These are phyloP conservation scores for Rhinocladiella similis DNA, from an alignment of 2,329 filamentous ascomycete genomes.

Conservation along the genomic window DNA sequence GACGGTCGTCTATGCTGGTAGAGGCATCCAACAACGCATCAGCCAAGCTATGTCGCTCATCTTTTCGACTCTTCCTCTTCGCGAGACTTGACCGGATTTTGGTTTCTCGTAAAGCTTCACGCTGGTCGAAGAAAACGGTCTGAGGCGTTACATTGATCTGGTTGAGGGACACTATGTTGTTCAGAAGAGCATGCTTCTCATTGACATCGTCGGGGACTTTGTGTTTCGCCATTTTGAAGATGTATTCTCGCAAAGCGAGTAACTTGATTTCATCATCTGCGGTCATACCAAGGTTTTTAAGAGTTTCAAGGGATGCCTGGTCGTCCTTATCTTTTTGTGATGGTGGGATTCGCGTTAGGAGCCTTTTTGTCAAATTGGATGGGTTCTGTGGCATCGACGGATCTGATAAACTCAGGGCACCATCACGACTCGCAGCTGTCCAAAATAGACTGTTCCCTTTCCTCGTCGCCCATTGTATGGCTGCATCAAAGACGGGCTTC, in stretches of 20 bases:
- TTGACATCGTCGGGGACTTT: conserved; percentile 58
- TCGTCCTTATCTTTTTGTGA: conserved; percentile 81
- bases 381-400: conserved; percentile 47
- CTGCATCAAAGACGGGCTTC: conserved; percentile 78
- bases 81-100: conserved; percentile 33
- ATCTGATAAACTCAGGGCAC: conserved; percentile 66
- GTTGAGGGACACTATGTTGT: conserved; percentile 72
- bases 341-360: conserved; percentile 41
- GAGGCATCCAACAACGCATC: conserved; percentile 91
- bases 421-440: conserved; percentile 71
- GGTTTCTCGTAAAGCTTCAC: conserved; percentile 30
- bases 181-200: conserved; percentile 39
- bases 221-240: conserved; percentile 79
- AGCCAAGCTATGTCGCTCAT: conserved; percentile 72
- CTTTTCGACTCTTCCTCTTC: conserved; percentile 33
- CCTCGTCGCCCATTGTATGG: conserved; percentile 81
- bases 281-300: conserved; percentile 80
- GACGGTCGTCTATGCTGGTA: conserved; percentile 72
- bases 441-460: conserved; percentile 83
- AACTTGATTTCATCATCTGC: conserved; percentile 88
- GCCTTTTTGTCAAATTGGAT: conserved; percentile 60
- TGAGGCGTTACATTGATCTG: conserved; percentile 77
- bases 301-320: conserved; percentile 83
- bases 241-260: conserved; percentile 81
- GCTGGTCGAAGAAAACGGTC: conserved; percentile 89